Base-by-base conservation (phyloP, 163 green algal species). In the Chlamydomonas reinhardtii region DNA sequence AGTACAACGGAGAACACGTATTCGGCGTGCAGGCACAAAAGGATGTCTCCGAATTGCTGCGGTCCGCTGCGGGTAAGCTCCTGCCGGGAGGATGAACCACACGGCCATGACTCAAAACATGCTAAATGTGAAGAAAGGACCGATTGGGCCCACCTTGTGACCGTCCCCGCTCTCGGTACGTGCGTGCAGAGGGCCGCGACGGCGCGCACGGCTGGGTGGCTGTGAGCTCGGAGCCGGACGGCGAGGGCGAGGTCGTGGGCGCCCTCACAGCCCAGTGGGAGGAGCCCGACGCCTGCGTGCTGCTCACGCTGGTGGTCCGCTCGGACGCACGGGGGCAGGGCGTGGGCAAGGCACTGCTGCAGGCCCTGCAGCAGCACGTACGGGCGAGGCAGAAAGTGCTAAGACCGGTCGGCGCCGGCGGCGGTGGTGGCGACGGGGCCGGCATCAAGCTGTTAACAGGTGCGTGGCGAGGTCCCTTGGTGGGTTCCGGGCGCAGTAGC, bases 251-350 rank as follows among this genome's bases (percentile, higher is more conserved):
- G 32, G 32, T 85, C 24, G 52, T 85, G 14, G 79, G 79, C 14
- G 79, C 54, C 0, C 68, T 78, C 43, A 85, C 77, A 24, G 68
- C 79, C 16, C 52, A 77, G 59, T 78, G 66, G 68, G 69, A 85
- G 69, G 22, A 75, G 22, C 68, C 16, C 32, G 37, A 11, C 64
- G 34, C 70, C 4, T 84, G 64, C 43, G 65, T 86, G 0, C 25
- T 86, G 27, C 34, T 86, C 24, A 86, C 79, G 25, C 24, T 86
- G 32, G 79, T 86, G 16, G 54, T 78, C 16, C 52, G 79, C 14
- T 31, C 39, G 9, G 79, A 86, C 35, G 32, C 43, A 4, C 68
- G 69, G 16, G 48, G 69, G 52, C 27, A 43, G 25, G 79, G 79
- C 34, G 69, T 86, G 11, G 79, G 32, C 15, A 62, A 64, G n/a